phyloP scores from a whole-genome alignment of 495 filamentous ascomycete genomes.

The Tuber indicum region DNA sequence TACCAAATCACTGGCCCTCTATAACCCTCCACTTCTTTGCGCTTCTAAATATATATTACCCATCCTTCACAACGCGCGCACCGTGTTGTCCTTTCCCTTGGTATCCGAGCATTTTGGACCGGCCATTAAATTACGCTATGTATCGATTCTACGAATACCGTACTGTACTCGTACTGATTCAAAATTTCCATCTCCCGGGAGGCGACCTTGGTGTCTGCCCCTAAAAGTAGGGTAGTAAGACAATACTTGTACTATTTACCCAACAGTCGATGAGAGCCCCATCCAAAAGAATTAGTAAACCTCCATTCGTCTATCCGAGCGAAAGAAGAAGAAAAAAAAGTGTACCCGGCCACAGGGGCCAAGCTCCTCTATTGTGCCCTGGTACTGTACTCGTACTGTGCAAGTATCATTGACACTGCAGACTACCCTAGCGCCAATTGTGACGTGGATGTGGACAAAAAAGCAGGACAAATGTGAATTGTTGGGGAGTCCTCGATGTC shows the following conservation, averaged over 20 bases:
- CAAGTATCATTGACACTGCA: too few species aligned
- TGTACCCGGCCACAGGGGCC: too few species aligned
- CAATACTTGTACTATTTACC: background rate
- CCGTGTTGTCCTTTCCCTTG: background rate
- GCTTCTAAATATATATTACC: background rate
- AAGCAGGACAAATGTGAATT: background rate
- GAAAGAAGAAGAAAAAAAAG: too few species aligned
- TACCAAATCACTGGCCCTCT: background rate
- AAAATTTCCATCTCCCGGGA: background rate
- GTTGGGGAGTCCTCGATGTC: too few species aligned
- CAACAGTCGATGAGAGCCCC: background rate
- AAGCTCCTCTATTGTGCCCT: too few species aligned
- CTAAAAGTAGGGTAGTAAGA: background rate
- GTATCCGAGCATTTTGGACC: background rate
- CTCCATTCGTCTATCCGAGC: background rate
- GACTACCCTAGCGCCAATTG: background rate
- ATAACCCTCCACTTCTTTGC: background rate
- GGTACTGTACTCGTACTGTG: too few species aligned
- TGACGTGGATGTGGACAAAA: background rate
- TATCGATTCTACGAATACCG: too few species aligned
- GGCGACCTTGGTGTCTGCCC: background rate
- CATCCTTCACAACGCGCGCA: background rate
- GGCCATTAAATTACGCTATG: too few species aligned
- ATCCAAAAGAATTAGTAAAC: background rate
- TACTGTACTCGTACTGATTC: too few species aligned